These are phyloP conservation scores for Cotoneaster glaucophyllus DNA, from an alignment of 306 rosid species.

Conservation along the genomic window DNA sequence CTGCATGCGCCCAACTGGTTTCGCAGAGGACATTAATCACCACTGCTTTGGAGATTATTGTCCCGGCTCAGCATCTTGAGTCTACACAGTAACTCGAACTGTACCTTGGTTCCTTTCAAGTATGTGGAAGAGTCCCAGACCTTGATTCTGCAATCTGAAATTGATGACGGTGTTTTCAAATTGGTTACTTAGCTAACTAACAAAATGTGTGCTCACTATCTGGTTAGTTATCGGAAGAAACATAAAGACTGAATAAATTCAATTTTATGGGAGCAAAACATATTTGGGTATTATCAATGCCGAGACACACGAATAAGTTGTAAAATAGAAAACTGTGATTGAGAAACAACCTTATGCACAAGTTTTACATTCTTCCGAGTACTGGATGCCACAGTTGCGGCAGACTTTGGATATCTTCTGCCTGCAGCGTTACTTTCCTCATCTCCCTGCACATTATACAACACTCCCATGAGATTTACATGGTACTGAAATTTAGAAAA, in stretches of 20 bases:
- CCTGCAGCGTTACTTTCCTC: background rate
- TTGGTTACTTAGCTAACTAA: background rate
- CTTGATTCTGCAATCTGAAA: slow-evolving; percentile 3
- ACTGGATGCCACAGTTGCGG: background rate
- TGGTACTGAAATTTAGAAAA: background rate
- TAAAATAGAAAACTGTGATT: background rate
- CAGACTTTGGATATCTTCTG: background rate
- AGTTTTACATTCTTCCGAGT: slow-evolving; percentile 8
- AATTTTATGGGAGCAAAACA: background rate
- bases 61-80: slow-evolving; percentile 16
- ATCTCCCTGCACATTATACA: slow-evolving; percentile 8
- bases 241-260: background rate
- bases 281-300: background rate
- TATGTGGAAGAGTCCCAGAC: background rate
- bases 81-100: background rate
- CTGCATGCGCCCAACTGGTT: background rate
- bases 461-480: background rate
- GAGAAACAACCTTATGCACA: slow-evolving; percentile 11
- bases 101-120: slow-evolving; percentile 24
- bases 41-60: background rate
- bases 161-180: background rate
- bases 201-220: background rate
- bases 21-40: background rate
- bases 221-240: background rate
- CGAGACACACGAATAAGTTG: background rate